Percentiles rank a stretch among this genome's conserved stretches.
phyloP scores from a whole-genome alignment of 345 rosid species.

The Psidium friedrichsthalianum region DNA sequence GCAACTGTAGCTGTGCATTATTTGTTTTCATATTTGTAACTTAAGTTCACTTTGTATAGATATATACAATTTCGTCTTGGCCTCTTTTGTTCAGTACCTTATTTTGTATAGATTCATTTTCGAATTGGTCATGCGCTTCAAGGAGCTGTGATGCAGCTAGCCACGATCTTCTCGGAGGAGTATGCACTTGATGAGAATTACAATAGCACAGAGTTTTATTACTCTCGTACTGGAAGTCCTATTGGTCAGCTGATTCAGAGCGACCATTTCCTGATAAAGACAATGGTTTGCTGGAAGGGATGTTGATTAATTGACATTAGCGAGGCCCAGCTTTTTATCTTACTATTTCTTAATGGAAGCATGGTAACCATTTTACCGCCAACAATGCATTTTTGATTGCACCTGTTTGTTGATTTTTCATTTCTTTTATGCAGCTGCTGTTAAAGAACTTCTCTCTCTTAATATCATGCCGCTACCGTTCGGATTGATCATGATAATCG shows the following conservation, averaged over 20 bases:
- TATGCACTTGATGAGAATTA: neutral
- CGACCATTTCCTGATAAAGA: neutral
- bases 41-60: neutral
- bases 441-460: neutral
- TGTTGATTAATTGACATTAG: neutral
- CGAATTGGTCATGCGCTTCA: neutral
- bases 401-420: neutral
- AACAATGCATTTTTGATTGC: neutral
- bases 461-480: neutral
- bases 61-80: neutral
- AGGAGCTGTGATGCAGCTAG: neutral
- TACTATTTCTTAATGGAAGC: neutral
- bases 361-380: neutral
- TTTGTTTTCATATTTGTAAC: neutral
- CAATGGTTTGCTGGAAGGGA: neutral
- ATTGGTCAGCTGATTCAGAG: neutral
- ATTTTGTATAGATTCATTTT: neutral
- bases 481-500: neutral
- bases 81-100: neutral
- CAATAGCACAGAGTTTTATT: neutral
- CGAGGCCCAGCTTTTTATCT: neutral
- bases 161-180: neutral
- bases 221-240: neutral
- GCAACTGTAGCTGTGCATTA: neutral
- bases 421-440: neutral